A percentile compares a stretch with the other conserved stretches of the same genome.
Evolutionary conservation across 177 flowering plant species (phyloP).

Genomic region (Telopea speciosissima): DNA sequence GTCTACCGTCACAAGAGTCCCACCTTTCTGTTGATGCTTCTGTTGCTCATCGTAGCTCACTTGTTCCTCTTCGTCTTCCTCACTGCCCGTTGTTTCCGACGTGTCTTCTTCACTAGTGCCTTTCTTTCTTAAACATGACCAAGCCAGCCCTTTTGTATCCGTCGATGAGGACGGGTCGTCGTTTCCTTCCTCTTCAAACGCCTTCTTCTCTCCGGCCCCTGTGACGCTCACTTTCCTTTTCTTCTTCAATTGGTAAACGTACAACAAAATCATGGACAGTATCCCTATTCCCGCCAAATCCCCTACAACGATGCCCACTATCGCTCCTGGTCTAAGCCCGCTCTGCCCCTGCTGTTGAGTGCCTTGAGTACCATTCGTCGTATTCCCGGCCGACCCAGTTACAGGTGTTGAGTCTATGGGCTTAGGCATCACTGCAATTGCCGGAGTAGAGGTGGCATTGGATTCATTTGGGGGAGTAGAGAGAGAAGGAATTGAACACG

Average conservation of each 20-base stretch:
- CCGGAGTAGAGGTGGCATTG: conserved; percentile 45
- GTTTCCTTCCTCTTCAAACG: conserved; percentile 4
- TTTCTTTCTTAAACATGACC: conserved; percentile 49
- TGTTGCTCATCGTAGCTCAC: conserved; percentile 14
- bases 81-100: conserved; percentile 25
- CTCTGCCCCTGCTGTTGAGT: conserved; percentile 9
- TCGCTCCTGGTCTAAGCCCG: conserved; percentile 49
- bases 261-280: conserved; percentile 37
- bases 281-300: conserved; percentile 55
- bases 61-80: conserved; percentile 17
- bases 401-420: conserved; percentile 24
- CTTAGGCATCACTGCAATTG: conserved; percentile 72
- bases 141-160: conserved; percentile 33
- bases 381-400: conserved; percentile 10
- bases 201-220: conserved; percentile 11
- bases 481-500: conserved; percentile 58
- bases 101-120: conserved; percentile 26
- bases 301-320: conserved; percentile 58
- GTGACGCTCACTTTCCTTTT: conserved; percentile 19
- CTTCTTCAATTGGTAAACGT: conserved; percentile 40
- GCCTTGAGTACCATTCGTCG: background rate
- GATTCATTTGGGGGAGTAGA: conserved; percentile 46
- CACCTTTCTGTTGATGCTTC: conserved; percentile 20
- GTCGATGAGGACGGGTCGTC: conserved; percentile 20
- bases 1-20: conserved; percentile 70